Conservation (phyloP, 352 stramenopile genomes). For the Globisporangium nodosum region DNA sequence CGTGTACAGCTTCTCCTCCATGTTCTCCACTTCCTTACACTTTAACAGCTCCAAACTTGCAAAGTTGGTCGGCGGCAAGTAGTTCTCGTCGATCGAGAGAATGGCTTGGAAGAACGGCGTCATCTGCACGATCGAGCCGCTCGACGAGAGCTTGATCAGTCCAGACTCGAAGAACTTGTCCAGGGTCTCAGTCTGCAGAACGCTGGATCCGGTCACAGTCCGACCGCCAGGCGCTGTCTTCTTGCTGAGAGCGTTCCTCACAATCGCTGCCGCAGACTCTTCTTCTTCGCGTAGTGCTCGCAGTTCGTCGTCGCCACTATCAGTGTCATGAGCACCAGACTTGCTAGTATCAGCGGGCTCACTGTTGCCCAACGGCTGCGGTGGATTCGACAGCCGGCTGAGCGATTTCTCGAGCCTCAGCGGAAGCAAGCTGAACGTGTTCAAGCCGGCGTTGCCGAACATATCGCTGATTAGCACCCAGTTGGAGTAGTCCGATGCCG, state of each 20-base stretch:
- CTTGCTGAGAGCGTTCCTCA: slow-evolving; percentile 37
- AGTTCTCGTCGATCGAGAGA: slow-evolving; percentile 43
- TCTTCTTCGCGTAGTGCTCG: slow-evolving; percentile 25
- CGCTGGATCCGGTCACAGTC: background rate
- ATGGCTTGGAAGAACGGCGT: slow-evolving; percentile 46
- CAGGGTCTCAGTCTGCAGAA: slow-evolving; percentile 31
- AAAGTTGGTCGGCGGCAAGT: slow-evolving; percentile 46
- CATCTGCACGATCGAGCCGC: slow-evolving; percentile 24
- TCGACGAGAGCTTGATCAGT: slow-evolving; percentile 32
- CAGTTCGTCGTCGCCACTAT: slow-evolving; percentile 9
- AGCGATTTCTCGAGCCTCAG: slow-evolving; percentile 23
- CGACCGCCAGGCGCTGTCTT: slow-evolving; percentile 12
- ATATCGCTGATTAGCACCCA: slow-evolving; percentile 31
- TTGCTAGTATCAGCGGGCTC: background rate
- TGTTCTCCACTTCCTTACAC: slow-evolving; percentile 45
- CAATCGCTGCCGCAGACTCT: slow-evolving; percentile 27
- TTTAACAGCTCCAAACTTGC: slow-evolving; percentile 49
- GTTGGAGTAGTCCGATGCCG: slow-evolving; percentile 1
- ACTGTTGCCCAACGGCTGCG: background rate
- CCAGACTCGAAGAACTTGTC: slow-evolving; percentile 59
- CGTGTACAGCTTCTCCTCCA: slow-evolving; percentile 49
- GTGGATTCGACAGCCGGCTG: slow-evolving; percentile 2
- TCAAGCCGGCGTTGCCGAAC: slow-evolving; percentile 41
- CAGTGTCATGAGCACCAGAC: background rate
- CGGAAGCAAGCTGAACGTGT: slow-evolving; percentile 35